A percentile compares a stretch with the other conserved stretches of the same genome.
phyloP scores from a whole-genome alignment of 2,329 filamentous ascomycete genomes.

The Fusarium sp. region DNA sequence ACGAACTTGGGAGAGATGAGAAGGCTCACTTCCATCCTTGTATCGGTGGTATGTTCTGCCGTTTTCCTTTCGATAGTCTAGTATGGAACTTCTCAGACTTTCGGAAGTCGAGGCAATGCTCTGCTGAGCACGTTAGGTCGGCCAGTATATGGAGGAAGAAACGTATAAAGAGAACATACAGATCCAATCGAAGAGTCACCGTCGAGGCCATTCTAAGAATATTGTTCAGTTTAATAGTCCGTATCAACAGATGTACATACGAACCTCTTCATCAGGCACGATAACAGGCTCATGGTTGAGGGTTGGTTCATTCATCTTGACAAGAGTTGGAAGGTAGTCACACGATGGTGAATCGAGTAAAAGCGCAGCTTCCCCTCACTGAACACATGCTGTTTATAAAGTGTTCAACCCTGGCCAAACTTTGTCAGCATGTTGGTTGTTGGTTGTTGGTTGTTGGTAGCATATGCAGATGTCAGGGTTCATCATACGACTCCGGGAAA shows the following conservation, averaged over 20 bases:
- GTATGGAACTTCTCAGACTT: constrained; percentile 37
- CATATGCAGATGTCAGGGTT: constrained; percentile 5
- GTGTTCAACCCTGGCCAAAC: neutral
- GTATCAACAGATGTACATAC: fast-evolving
- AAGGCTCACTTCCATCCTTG: constrained; percentile 37
- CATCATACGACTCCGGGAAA: constrained; percentile 9
- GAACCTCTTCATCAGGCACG: constrained; percentile 27
- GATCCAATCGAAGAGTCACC: constrained; percentile 9
- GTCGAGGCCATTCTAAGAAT: neutral
- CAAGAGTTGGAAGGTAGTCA: neutral
- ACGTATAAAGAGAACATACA: neutral
- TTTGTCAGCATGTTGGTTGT: constrained; percentile 21
- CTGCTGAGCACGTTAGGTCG: neutral
- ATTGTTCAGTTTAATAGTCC: neutral
- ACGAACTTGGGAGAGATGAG: too few relatives aligned
- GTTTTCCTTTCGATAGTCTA: constrained; percentile 38
- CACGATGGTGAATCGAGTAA: neutral
- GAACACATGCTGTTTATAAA: neutral
- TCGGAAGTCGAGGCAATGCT: constrained; percentile 23
- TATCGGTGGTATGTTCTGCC: constrained; percentile 40
- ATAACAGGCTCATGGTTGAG: constrained; percentile 8
- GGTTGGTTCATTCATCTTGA: constrained; percentile 16
- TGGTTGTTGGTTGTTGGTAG: neutral
- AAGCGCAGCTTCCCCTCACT: neutral
- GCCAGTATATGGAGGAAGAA: fast-evolving